Base-by-base conservation (phyloP, 2,329 filamentous ascomycete genomes). In the Fusarium gaditjirri region DNA sequence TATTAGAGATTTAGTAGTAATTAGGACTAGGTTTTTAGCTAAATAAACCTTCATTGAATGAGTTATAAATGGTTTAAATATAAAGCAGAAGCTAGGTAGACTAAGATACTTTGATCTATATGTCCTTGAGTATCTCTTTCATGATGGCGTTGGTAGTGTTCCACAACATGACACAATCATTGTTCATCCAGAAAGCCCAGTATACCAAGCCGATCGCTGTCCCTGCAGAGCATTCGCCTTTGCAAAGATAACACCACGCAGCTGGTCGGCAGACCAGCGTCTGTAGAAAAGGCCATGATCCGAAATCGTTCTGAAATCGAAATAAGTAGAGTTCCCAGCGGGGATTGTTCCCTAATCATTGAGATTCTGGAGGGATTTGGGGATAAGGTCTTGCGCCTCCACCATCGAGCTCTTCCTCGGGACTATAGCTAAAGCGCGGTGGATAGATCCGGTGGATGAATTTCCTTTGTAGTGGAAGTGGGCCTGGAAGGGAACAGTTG, bases 61-160 rank as follows among this genome's bases (percentile, higher is more conserved):
- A n/a, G n/a, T n/a, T n/a, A n/a, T n/a, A n/a, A n/a, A n/a, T n/a
- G n/a, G n/a, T n/a, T n/a, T n/a, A n/a, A n/a, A n/a, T n/a, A n/a
- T n/a, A n/a, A n/a, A n/a, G n/a, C 21, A 23, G 5, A 8, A 8
- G n/a, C 5, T 3, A 17, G 8, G 10, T 8, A 43, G n/a, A 19
- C 13, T 2, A 7, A 16, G 2, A 6, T 9, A 14, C 5, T 2
- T 29, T 21, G 3, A 11, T n/a, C 3, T 6, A 50, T 0, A 11
- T 21, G 3, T 16, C 49, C 19, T 52, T 52, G 0, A 52, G 2
- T 33, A 52, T 52, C 3, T 36, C 33, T 2, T 36, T 2, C n/a
- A 52, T 2, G 13, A 52, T n/a, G 33, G n/a, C 3, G 0, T 52
- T 36, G 1, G 49, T 52, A 4, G 49, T 36, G 13, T 52, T 52